Evolutionary conservation across 2,329 filamentous ascomycete species (phyloP), one percentile per base, ranked within the genome.

Genomic region (Xylariaceae sp.): DNA sequence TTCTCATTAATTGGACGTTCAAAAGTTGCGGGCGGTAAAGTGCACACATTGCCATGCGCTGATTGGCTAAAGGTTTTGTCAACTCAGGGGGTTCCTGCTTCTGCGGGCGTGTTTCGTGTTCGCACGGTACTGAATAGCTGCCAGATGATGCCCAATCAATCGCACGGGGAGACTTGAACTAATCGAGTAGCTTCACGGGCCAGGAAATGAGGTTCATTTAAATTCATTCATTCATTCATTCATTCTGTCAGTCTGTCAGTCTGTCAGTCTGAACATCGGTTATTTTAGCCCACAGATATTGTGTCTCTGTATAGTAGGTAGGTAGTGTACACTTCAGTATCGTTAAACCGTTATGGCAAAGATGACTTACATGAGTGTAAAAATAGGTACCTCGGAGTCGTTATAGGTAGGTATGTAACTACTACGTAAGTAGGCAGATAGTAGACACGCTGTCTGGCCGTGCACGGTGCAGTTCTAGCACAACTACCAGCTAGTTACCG

Each of bases 101-200:
- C 7, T 9, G 5, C 35, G 8, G 35, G 12, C 3, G 12, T 37
- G 12, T 37, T 9, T 11, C 12, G 35, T 37, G 35, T 11, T 37
- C 35, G 8, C 8, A 37, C 35, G 8, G 35, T 37, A 3, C 35
- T 3, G 7, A 3, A 9, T 37, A 37, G 4, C 8, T 7, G 35
- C 35, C 8, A 3, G 7, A 9, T 37, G 34, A 30, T 32, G 47
- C 19, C 19, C 19, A 19, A 19, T 19, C 19, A 19, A 19, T 19
- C 19, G 19, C 19, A 19, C 40, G 6, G 27, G 27, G 29, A 34
- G 43, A 41, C 48, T 57, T 51, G 55, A 19, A 57, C 55, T 57
- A 50, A 57, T 51, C 55, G 27, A 46, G 51, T 51, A 57, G 49
- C 49, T 56, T 59, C 52, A 40, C 55, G 49, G 51, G 32, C 32